A percentile compares a stretch with the other conserved stretches of the same genome.
These are phyloP conservation scores for Simplicillium aogashimaense DNA, from an alignment of 2,329 filamentous ascomycete species.

Conservation along the genomic window DNA sequence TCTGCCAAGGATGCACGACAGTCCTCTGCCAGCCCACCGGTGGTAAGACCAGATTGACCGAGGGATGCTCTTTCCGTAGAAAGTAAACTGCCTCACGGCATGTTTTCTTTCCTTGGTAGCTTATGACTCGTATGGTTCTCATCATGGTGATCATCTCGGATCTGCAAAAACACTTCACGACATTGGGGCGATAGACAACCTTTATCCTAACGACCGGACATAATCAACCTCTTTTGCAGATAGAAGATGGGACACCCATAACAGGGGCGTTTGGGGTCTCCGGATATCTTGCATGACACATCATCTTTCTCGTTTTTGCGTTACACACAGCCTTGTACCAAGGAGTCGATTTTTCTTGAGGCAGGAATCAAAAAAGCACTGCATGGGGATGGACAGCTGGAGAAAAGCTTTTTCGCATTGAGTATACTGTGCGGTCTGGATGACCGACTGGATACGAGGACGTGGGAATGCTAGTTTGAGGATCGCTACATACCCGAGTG, in stretches of 20 bases:
- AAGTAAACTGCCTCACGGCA: constrained; percentile 66
- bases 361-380: constrained; percentile 32
- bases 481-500: constrained; percentile 52
- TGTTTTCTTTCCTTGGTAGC: constrained; percentile 36
- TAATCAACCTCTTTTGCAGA: constrained; percentile 45
- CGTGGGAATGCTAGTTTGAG: constrained; percentile 52
- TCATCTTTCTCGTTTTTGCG: constrained; percentile 36
- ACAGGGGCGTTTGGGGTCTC: constrained; percentile 64
- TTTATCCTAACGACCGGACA: constrained; percentile 28
- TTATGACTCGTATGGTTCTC: constrained; percentile 40
- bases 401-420: constrained; percentile 45
- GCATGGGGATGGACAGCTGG: constrained; percentile 48
- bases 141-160: constrained; percentile 45
- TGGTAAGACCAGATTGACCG: constrained; percentile 96
- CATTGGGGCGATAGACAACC: constrained; percentile 38
- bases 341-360: constrained; percentile 29
- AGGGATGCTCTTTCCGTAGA: constrained; percentile 99
- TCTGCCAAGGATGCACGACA: constrained; percentile 99
- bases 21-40: constrained; percentile 99
- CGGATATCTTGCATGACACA: constrained; percentile 72
- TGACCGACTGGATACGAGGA: constrained; percentile 41
- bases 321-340: constrained; percentile 32
- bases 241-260: constrained; percentile 61
- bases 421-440: constrained; percentile 34
- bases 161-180: constrained; percentile 44